Evolutionary conservation across 768 basidiomycete species (phyloP), one percentile per base, ranked within the genome.

Genomic region (Rhodotorula kratochvilovae): DNA sequence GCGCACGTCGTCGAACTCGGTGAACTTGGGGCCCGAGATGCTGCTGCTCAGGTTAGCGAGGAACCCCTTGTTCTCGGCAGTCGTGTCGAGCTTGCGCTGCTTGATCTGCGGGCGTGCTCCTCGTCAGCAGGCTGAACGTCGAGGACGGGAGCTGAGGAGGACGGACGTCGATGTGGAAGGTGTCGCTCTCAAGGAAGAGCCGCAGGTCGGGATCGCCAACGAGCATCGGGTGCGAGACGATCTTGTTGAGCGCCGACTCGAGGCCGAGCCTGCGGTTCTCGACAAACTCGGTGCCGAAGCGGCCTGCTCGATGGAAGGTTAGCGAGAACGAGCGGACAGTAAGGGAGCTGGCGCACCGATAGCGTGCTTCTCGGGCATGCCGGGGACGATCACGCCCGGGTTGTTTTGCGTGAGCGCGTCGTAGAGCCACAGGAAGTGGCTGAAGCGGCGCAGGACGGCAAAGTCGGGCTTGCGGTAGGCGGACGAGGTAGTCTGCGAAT

Each of bases 391-490:
- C 4, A 98, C 93, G 16, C 96, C 96, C 6, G 95, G 94, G 78
- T 98, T 98, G 81, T 97, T 97, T 75, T 81, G 79, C 0, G 88
- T 88, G 3, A 99, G 85, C 0, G 89, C 87, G 77, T 93, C 92
- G 80, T 91, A 96, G 1, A 99, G 81, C 96, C 96, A 98, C 29
- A 97, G 85, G 77, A 98, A 99, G 81, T 99, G 95, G 12, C 91
- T 92, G 81, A 96, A 99, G 43, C 96, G 88, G n/a, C 96, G 86
- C 2, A 99, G 87, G 62, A 97, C 96, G 5, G 93, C 94, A 80
- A 96, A 95, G 1, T 87, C 83, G 1, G 88, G 86, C 83, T 90
- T 91, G 74, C 87, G 86, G 81, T 86, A 98, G 35, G 88, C 50
- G 29, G 55, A 42, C 15, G 72, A 66, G 25, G 72, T 67, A 1